Conservation (phyloP, 805 yeast genomes). For the Diddensiella transvaalensis region DNA sequence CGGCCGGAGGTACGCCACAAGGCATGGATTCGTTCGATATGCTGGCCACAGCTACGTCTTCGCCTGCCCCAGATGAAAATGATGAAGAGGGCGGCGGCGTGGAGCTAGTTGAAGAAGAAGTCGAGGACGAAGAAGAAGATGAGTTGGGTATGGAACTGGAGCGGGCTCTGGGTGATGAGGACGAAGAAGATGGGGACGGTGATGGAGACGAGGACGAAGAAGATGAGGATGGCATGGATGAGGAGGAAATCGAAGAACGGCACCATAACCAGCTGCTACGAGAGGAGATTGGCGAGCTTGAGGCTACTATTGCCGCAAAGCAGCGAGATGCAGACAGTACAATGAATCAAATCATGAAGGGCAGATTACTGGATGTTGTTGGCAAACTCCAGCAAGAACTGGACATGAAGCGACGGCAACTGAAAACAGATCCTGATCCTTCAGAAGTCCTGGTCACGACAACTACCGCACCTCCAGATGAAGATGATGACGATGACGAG, state of each 20-base stretch:
- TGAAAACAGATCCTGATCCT: slow-evolving; percentile 34
- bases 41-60: slow-evolving; percentile 27
- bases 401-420: slow-evolving; percentile 71
- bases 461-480: slow-evolving; percentile 28
- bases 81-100: slow-evolving; percentile 27
- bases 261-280: slow-evolving; percentile 70
- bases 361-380: slow-evolving; percentile 79
- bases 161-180: slow-evolving; percentile 40
- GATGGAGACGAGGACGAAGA: slow-evolving; percentile 50
- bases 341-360: slow-evolving; percentile 77
- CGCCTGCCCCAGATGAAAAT: slow-evolving; percentile 32
- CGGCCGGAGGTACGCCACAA: slow-evolving; percentile 3
- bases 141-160: slow-evolving; percentile 23
- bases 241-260: slow-evolving; percentile 48
- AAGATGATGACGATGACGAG: slow-evolving; percentile 35
- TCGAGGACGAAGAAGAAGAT: slow-evolving; percentile 35
- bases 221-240: slow-evolving; percentile 48
- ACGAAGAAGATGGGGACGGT: slow-evolving; percentile 53
- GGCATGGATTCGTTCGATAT: slow-evolving; percentile 15
- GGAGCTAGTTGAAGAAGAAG: slow-evolving; percentile 29
- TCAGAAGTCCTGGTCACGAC: not conserved
- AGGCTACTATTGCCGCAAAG: slow-evolving; percentile 70
- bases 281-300: slow-evolving; percentile 84
- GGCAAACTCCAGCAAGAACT: slow-evolving; percentile 74
- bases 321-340: slow-evolving; percentile 66